Evolutionary conservation across 495 filamentous ascomycete species (phyloP), one percentile per base, ranked within the genome.

Genomic region (Parathielavia hyrcaniae): DNA sequence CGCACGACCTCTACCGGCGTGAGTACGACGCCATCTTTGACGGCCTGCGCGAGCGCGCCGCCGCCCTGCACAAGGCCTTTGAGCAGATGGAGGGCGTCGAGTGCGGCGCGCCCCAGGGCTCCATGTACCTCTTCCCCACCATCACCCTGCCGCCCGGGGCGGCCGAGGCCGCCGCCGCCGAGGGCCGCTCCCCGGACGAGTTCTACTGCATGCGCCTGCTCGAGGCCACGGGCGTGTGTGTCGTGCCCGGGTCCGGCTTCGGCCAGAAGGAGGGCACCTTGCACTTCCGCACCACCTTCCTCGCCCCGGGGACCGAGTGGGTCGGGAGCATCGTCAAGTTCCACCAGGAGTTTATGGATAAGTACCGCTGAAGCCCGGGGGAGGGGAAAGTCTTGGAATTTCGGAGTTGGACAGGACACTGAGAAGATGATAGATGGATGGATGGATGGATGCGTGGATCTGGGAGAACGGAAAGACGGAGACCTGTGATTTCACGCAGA

Each of bases 41-140:
- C 48, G 84, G 86, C 40, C 80, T 98, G 49, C 79, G 81, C 70
- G 72, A 86, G 67, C 85, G 93, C 56, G 93, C 93, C 41, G 80
- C 77, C 50, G 90, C 95, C 13, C 79, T 98, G 49, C 93, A 89
- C 71, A 79, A 90, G 59, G 90, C 91, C 10, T 98, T 98, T 75
- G 77, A 86, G 73, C 76, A 86, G 64, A 97, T 98, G 93, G 91
- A 96, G 67, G 93, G 93, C 46, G 95, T 97, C 41, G 82, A 88
- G 64, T 95, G 90, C 75, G 86, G 91, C 67, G 75, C 81, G 45
- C 93, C 93, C 36, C 73, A 95, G 81, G 93, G 93, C 26, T 82
- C 86, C 62, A 98, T 98, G 93, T 98, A 98, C 77, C 87, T 98
- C 63, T 98, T 97, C 84, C 93, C 93, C 5, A 90, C 88, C 50